Evolutionary conservation across 1,139 yeast genomes (phyloP).

Genomic region (Hemisphaericaspora subhashii): DNA sequence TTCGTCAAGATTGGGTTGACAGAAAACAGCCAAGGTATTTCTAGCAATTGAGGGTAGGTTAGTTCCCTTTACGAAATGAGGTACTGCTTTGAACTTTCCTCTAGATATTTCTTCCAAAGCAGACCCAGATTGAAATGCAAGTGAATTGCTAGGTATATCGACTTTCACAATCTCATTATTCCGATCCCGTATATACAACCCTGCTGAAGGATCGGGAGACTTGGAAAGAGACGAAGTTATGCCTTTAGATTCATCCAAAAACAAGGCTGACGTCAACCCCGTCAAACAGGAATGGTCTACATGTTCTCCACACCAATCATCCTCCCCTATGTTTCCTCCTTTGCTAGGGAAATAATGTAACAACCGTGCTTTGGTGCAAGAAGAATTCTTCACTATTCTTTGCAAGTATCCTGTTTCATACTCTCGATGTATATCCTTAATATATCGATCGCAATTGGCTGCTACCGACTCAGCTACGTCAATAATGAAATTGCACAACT

Average conservation of each 20-base stretch:
- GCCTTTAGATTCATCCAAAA: conserved; percentile 39
- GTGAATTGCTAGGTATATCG: conserved; percentile 53
- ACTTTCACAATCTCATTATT: conserved; percentile 48
- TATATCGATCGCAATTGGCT: conserved; percentile 50
- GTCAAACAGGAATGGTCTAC: conserved; percentile 64
- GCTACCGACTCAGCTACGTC: conserved; percentile 55
- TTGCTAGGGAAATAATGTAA: conserved; percentile 51
- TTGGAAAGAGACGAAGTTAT: conserved; percentile 21
- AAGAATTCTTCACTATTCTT: conserved; percentile 47
- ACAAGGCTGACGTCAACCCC: conserved; percentile 59
- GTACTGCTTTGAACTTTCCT: conserved; percentile 58
- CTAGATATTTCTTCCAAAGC: conserved; percentile 54
- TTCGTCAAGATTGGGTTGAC: conserved; percentile 61
- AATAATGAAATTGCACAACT: conserved; percentile 47
- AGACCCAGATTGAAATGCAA: conserved; percentile 69
- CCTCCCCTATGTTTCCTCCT: conserved; percentile 19
- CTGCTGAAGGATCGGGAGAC: conserved; percentile 51
- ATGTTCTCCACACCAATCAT: conserved; percentile 68
- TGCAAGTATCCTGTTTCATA: conserved; percentile 41
- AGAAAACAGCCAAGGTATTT: conserved; percentile 63
- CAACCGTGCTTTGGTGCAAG: conserved; percentile 60
- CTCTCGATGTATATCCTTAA: conserved; percentile 25
- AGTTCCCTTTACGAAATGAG: conserved; percentile 57
- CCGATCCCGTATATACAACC: conserved; percentile 55
- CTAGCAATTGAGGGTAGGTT: conserved; percentile 39